Evolutionary conservation across 148 eudicot species (phyloP), one percentile per base, ranked within the genome.

Genomic region (Fagopyrum homotropicum): DNA sequence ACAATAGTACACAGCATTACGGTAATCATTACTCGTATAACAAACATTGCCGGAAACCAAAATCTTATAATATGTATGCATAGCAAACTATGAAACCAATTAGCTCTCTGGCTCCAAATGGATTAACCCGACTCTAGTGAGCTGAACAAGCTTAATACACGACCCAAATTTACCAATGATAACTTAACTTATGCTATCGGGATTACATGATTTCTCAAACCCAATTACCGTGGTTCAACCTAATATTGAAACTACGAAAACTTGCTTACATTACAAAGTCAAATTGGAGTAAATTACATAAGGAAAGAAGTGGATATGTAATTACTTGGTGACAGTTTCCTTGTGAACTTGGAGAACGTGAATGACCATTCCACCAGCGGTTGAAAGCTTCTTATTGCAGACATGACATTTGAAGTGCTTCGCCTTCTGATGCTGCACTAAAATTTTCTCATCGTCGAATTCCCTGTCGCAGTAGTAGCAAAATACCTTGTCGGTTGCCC

Each of bases 331-430:
- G 69, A 95, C 96, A 44, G 86, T 83, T 79, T 95, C 98, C 77
- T 95, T 92, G 81, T 95, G 98, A 66, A 95, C 98, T 91, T 95
- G 98, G 43, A 95, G 93, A 45, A 95, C 97, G 72, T 95, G 98
- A 57, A 95, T 95, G 61, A 87, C 88, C 98, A 93, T 93, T 76
- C 98, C 98, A 16, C 97, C 86, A 66, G 97, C 97, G 68, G 98
- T 94, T 61, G 97, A 91, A 56, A 94, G 98, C 91, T 94, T 94
- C 85, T 91, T 94, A 78, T 91, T 95, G 72, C 98, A 94, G 12
- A 88, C 95, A 72, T 94, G 97, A 79, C 97, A 94, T 80, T 94
- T 94, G 68, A 94, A 94, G 79, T 94, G 98, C 82, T 91, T 94
- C 12, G 98, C 98, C 63, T 94, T 94, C 81, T 94, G 98, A 72